Evolutionary conservation across 345 rosid species (phyloP).

Genomic region (Pelargonium nanum): DNA sequence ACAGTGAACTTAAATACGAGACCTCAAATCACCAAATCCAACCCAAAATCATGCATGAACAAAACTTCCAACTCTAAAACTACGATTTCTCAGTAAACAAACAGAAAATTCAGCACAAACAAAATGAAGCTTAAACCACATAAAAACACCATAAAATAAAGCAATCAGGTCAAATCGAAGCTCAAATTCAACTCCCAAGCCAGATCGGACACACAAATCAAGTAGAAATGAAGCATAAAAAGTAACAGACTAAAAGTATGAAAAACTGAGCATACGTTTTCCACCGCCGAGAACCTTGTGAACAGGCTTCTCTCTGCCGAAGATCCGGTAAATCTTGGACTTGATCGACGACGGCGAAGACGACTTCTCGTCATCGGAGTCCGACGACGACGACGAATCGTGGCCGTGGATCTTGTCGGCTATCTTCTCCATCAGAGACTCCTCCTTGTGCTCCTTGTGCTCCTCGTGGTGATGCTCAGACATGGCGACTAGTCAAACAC

Average conservation of each 20-base stretch:
- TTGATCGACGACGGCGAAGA: slow-evolving; percentile 6
- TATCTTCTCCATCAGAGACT: slow-evolving; percentile 15
- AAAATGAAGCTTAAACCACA: not conserved
- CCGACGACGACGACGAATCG: slow-evolving; percentile 12
- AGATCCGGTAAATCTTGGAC: slow-evolving; percentile 26
- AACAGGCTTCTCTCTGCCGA: slow-evolving; percentile 41
- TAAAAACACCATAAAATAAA: not conserved
- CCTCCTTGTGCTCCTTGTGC: slow-evolving; percentile 16
- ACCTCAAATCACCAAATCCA: too few relatives aligned
- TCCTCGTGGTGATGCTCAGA: slow-evolving; percentile 6
- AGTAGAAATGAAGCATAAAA: too few relatives aligned
- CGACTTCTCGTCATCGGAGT: slow-evolving; percentile 13
- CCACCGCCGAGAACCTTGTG: slow-evolving; percentile 45
- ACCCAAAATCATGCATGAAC: not conserved
- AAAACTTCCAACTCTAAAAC: not conserved
- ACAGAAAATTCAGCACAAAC: not conserved
- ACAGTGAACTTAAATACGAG: too few relatives aligned
- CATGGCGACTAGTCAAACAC: not conserved
- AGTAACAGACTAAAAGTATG: too few relatives aligned
- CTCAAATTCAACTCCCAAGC: not conserved
- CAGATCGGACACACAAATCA: not conserved
- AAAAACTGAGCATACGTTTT: slow-evolving; percentile 22
- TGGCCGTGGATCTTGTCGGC: slow-evolving; percentile 14
- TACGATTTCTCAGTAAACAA: not conserved
- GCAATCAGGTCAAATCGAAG: not conserved